Base-by-base conservation (phyloP, 768 basidiomycete species). In the Imleria badia region DNA sequence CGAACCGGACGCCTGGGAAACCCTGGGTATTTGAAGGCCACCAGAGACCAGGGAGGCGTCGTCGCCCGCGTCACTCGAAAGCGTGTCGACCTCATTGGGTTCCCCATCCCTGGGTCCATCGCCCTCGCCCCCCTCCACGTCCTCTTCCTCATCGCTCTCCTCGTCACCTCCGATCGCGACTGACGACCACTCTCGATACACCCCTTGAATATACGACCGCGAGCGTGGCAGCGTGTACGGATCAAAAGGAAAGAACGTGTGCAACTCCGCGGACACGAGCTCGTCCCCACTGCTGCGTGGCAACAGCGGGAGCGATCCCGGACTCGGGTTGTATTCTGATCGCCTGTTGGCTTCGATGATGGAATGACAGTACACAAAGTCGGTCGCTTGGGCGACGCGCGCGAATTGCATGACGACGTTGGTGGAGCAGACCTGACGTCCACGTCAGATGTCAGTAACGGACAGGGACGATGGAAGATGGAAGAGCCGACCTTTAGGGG, bases 201-300 rank as follows among this genome's bases (percentile, higher is more conserved):
- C 81, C 10, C 77, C 78, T 49, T 91, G 85, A 51, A 99, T 89
- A 64, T 86, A 97, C 20, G 72, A 69, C 30, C 81, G 77, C 35
- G 92, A 94, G 53, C 84, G 80, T 0, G 92, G 89, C 6, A 99
- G 83, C 55, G 86, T 89, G 76, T 93, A 98, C 3, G 97, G 97
- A 70, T 99, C 97, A 68, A 99, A 99, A 0, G 97, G 97, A 77
- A 99, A 99, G 76, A 98, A 98, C 12, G 87, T 85, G 66, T 93
- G 94, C 51, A 98, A 78, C 55, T 95, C 93, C 10, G 81, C 76
- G 47, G 81, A 81, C 55, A 77, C 62, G 45, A 73, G 72, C 46
- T 68, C 73, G 9, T 71, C 73, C 17, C 74, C 60, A 29, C 71
- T 58, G 12, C 61, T 52, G 19, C 63, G 19, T 60, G 65, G 56